phyloP scores from a whole-genome alignment of 345 rosid genomes.

The Aquilaria yunnanensis region DNA sequence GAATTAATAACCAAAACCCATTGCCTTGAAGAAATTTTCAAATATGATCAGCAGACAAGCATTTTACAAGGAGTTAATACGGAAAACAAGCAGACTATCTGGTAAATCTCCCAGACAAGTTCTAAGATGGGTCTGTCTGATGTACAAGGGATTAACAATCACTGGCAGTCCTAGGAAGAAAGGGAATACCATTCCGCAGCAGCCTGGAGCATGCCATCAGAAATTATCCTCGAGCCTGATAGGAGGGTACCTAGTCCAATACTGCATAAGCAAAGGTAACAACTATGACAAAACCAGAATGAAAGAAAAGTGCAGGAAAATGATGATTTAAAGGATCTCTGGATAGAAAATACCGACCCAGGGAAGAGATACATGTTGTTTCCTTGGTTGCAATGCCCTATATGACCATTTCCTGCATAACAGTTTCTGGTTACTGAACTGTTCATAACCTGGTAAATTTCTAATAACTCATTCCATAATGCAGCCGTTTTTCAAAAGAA shows the following conservation, averaged over 20 bases:
- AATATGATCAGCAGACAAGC: too few relatives aligned
- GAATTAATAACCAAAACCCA: too few relatives aligned
- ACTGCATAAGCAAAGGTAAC: slow-evolving; percentile 32
- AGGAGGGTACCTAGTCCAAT: slow-evolving; percentile 97
- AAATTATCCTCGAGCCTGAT: slow-evolving; percentile 77
- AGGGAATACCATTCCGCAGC: slow-evolving; percentile 83
- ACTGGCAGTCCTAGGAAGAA: background rate
- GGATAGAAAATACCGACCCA: slow-evolving; percentile 51
- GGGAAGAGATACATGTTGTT: slow-evolving; percentile 99
- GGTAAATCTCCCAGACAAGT: background rate
- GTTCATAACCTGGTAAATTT: too few relatives aligned
- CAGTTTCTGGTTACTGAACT: background rate
- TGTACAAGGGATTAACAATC: too few relatives aligned
- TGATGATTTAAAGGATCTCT: background rate
- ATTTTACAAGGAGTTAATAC: too few relatives aligned
- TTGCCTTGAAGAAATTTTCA: too few relatives aligned
- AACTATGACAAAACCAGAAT: background rate
- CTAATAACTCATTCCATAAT: too few relatives aligned
- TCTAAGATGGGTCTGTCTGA: background rate
- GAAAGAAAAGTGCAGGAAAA: background rate
- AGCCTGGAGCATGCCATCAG: slow-evolving; percentile 98
- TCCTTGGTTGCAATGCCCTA: slow-evolving; percentile 96
- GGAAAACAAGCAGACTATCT: background rate
- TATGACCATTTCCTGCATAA: slow-evolving; percentile 57
- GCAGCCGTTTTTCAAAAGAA: too few relatives aligned